A percentile compares a stretch with the other conserved stretches of the same genome.
Conservation (phyloP, 1,284 basidiomycete species). For the Cystobasidium slooffiae region DNA sequence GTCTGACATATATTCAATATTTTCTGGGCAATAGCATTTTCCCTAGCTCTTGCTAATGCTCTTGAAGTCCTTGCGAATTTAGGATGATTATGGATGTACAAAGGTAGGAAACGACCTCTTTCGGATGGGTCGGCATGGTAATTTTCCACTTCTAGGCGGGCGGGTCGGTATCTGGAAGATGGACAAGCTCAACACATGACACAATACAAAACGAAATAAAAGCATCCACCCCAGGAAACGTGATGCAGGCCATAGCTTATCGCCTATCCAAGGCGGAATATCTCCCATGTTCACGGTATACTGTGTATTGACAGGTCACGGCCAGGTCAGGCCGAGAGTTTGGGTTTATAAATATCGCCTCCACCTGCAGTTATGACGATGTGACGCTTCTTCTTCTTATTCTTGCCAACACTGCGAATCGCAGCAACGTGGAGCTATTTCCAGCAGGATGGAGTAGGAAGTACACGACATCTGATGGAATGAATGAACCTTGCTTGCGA, state of each 20-base stretch:
- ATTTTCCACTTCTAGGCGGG: background rate
- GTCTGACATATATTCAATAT: constrained; percentile 1
- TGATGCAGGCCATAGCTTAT: constrained; percentile 17
- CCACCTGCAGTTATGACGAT: too few species aligned
- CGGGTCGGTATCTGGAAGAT: constrained; percentile 10
- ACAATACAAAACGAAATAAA: background rate
- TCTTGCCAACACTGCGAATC: too few species aligned
- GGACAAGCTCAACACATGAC: background rate
- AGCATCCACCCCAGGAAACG: constrained; percentile 8
- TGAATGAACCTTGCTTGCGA: too few species aligned
- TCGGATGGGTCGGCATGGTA: background rate
- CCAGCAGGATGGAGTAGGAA: too few species aligned
- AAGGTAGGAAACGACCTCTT: constrained; percentile 21
- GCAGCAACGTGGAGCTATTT: too few species aligned
- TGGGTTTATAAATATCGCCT: too few species aligned
- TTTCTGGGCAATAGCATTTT: constrained; percentile 8
- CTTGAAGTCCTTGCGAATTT: background rate
- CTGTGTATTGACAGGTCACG: background rate
- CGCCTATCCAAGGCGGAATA: constrained; percentile 16
- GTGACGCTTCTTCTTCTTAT: too few species aligned
- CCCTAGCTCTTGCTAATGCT: background rate
- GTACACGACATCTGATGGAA: too few species aligned
- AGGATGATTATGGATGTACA: constrained; percentile 1
- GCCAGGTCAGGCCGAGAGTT: background rate
- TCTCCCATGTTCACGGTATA: background rate